Conservation (phyloP, 768 basidiomycete species). For the Hypholoma fasciculare region DNA sequence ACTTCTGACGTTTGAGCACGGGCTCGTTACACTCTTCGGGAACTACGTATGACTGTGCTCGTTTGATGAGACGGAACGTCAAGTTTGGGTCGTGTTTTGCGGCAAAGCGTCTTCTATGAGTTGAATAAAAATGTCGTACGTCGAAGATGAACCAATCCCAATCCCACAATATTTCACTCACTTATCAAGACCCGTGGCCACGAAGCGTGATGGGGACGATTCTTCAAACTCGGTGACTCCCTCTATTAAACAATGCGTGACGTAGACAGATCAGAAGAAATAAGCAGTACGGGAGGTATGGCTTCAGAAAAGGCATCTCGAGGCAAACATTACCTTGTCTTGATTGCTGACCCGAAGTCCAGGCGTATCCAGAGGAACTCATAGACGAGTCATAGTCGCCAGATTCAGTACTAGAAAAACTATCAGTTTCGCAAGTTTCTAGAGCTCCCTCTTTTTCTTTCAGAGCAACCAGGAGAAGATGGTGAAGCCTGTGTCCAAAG, state of each 20-base stretch:
- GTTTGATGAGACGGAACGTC: constrained; percentile 18
- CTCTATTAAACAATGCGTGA: background rate
- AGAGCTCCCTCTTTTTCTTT: constrained; percentile 7
- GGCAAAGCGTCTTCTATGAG: background rate
- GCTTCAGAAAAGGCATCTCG: background rate
- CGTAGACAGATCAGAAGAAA: background rate
- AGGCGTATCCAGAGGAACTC: background rate
- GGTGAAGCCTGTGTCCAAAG: constrained; percentile 16
- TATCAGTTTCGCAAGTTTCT: background rate
- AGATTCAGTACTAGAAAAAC: background rate
- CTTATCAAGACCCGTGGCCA: background rate
- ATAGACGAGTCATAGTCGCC: background rate
- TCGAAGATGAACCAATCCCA: background rate
- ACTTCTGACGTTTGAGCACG: constrained; percentile 13
- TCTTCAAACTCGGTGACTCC: background rate
- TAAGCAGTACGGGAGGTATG: background rate
- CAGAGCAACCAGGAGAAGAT: constrained; percentile 14
- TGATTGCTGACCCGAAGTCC: background rate
- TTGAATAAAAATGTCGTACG: background rate
- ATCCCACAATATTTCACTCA: background rate
- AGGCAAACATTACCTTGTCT: background rate
- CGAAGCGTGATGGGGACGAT: background rate
- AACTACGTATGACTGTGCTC: constrained; percentile 8
- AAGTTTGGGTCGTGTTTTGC: background rate
- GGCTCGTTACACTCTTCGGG: background rate